Evolutionary conservation across 495 filamentous ascomycete genomes (phyloP), one percentile per base, ranked within the genome.

Genomic region (Aspergillus asperescens): DNA sequence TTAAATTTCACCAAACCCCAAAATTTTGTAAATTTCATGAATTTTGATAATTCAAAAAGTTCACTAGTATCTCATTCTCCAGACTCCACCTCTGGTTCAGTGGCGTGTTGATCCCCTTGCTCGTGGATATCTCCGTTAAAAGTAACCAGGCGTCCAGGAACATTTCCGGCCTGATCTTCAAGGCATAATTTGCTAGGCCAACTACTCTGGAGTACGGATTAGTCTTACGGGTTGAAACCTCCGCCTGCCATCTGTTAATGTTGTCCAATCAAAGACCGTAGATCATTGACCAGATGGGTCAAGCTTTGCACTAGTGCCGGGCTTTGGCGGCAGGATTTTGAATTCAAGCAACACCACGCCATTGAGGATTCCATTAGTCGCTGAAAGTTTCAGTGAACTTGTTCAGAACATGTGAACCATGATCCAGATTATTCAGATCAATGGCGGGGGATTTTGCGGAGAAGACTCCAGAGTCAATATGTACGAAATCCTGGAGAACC

Each of bases 401-500:
- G 19, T 20, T 19, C 23, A n/a, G 16, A 47, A n/a, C 27, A 32
- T 18, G 12, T 16, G 18, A 35, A 23, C 23, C 29, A 20, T 16
- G 18, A 35, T 34, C 23, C 29, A 12, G 29, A 15, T 35, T 23
- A 10, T 20, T 25, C 4, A 28, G n/a, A 37, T 12, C 34, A 35
- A 7, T 8, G 5, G 16, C 31, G 32, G 20, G 46, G 12, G 13
- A 35, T 23, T 24, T n/a, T 52, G 50, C 29, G 50, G 51, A 47
- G 51, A 47, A 45, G 19, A 46, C 51, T 42, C 51, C 51, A 29
- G 50, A 45, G 25, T 52, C 31, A 45, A 27, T 44, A 0, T 44
- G 35, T 12, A 38, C 24, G 13, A 15, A 19, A 44, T 29, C 25
- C 41, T 44, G 41, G 41, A 44, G 41, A 44, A 44, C 7, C 20